These are phyloP conservation scores for Penicillium cinerascens DNA, from an alignment of 495 filamentous ascomycete species.

Conservation along the genomic window DNA sequence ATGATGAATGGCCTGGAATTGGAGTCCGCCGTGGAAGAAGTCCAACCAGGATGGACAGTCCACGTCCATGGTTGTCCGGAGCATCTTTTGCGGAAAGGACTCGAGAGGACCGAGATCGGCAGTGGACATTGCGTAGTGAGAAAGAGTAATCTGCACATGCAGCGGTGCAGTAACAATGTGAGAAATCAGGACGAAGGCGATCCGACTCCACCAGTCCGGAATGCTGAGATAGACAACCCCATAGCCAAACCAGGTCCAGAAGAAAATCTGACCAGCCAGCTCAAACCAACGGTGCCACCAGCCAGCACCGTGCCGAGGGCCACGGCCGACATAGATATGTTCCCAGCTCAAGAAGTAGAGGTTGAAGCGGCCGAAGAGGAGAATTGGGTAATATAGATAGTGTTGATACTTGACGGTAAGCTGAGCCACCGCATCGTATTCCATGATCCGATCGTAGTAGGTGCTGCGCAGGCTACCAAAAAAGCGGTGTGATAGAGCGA, in stretches of 20 bases:
- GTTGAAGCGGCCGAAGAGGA: constrained; percentile 85
- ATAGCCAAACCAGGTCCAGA: constrained; percentile 96
- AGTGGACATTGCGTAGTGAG: constrained; percentile 96
- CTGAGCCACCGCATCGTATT: constrained; percentile 72
- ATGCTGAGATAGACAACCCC: constrained; percentile 74
- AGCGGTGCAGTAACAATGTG: constrained; percentile 84
- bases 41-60: constrained; percentile 95
- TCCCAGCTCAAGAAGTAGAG: constrained; percentile 82
- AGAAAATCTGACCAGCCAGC: constrained; percentile 76
- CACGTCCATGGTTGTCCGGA: constrained; percentile 96
- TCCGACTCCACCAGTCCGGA: constrained; percentile 63
- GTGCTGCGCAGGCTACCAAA: constrained; percentile 72
- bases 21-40: constrained; percentile 94
- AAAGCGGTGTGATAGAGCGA: constrained; percentile 87
- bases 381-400: constrained; percentile 81
- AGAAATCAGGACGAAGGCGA: constrained; percentile 78
- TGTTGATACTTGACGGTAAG: constrained; percentile 71
- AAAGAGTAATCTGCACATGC: constrained; percentile 94
- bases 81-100: constrained; percentile 94
- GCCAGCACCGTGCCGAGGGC: constrained; percentile 76
- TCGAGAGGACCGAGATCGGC: constrained; percentile 82
- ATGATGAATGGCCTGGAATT: constrained; percentile 97
- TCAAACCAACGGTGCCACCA: constrained; percentile 91
- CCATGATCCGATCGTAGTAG: constrained; percentile 86
- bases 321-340: constrained; percentile 70